phyloP scores from a whole-genome alignment of 169 alveolate genomes.

The Cystoisospora suis region DNA sequence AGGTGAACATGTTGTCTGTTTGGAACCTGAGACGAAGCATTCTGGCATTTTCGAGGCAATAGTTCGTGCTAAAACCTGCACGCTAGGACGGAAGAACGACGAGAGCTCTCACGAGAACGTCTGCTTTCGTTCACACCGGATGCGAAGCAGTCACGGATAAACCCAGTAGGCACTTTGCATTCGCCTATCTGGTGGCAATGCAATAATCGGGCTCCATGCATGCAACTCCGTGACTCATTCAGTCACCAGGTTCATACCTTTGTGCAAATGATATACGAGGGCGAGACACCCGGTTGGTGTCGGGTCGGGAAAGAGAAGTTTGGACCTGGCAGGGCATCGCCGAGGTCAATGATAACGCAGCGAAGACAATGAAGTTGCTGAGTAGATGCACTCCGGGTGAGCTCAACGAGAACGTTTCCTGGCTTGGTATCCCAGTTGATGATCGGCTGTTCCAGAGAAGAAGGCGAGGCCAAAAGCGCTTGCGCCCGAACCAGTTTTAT shows the following conservation, averaged over 20 bases:
- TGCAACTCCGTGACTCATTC: too few species aligned
- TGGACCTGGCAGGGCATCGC: conserved; percentile 77
- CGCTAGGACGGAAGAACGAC: too few species aligned
- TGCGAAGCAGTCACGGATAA: too few species aligned
- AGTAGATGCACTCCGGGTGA: conserved; percentile 51
- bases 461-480: conserved; percentile 59
- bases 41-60: too few species aligned
- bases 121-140: too few species aligned
- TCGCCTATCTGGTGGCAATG: too few species aligned
- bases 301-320: conserved; percentile 71
- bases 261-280: conserved; percentile 75
- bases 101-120: too few species aligned
- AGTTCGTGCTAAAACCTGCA: too few species aligned
- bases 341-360: conserved; percentile 75
- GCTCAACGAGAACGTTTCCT: conserved; percentile 73
- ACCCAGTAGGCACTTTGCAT: too few species aligned
- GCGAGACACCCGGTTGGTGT: conserved; percentile 57
- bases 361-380: conserved; percentile 68
- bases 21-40: too few species aligned
- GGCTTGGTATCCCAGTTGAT: conserved; percentile 81
- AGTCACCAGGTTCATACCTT: conserved; percentile 48
- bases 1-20: too few species aligned
- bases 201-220: too few species aligned
- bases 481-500: conserved; percentile 71
- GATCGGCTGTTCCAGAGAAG: conserved; percentile 66